Conservation (phyloP, 208 protist genomes). For the Entamoeba histolytica region DNA sequence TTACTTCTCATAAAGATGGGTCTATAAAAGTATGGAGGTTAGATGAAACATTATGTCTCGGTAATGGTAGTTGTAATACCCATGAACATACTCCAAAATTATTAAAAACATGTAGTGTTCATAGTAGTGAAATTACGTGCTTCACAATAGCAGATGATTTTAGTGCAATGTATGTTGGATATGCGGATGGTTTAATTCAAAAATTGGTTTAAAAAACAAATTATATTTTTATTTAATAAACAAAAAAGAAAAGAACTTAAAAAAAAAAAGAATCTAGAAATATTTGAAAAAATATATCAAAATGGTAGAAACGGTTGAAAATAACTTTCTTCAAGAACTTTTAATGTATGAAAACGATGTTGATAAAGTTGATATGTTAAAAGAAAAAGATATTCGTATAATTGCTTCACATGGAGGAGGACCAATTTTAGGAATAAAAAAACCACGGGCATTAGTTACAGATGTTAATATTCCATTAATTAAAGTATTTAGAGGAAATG, state of each 20-base stretch:
- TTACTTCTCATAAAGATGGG: not conserved
- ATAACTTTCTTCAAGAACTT: no score
- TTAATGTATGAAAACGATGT: not conserved
- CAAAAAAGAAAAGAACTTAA: no score
- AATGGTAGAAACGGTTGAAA: no score
- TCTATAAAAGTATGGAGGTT: not conserved
- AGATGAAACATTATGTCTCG: not conserved
- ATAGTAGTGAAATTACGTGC: not conserved
- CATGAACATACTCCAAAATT: not conserved
- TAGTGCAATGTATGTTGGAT: not conserved
- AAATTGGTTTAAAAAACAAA: not conserved
- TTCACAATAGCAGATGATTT: not conserved
- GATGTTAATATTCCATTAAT: not conserved
- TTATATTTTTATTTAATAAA: no score
- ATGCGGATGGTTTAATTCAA: not conserved
- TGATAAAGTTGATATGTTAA: not conserved
- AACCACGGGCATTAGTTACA: not conserved
- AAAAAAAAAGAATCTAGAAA: no score
- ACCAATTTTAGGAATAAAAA: not conserved
- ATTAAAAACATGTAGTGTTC: not conserved
- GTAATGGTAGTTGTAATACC: not conserved
- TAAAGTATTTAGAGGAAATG: not conserved
- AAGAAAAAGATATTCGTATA: not conserved
- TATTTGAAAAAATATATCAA: no score
- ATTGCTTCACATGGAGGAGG: not conserved